Percentiles rank a stretch among this genome's conserved stretches.
Evolutionary conservation across 2,329 filamentous ascomycete species (phyloP).

Genomic region (Pseudogymnoascus sp.): DNA sequence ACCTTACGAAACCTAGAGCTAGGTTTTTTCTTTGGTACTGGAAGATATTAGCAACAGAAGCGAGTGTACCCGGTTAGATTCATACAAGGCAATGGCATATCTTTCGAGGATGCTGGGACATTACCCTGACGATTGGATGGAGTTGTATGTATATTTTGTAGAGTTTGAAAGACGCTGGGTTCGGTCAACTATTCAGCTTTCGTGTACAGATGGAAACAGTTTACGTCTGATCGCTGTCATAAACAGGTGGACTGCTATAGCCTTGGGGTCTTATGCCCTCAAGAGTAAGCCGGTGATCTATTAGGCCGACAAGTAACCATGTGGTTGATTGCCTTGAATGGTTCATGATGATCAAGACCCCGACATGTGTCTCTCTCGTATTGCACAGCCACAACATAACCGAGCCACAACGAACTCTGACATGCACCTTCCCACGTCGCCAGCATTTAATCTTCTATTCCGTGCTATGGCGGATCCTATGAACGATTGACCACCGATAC

Average conservation of each 20-base stretch:
- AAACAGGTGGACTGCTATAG: background rate
- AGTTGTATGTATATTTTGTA: background rate
- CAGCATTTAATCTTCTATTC: too few relatives aligned
- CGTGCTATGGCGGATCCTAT: too few relatives aligned
- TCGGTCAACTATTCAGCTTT: background rate
- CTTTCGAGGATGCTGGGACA: background rate
- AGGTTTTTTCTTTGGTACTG: background rate
- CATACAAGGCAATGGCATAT: background rate
- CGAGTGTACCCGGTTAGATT: background rate
- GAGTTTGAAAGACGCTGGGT: background rate
- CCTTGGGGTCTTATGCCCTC: background rate
- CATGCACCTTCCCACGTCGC: too few relatives aligned
- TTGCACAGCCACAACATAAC: background rate
- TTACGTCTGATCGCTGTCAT: background rate
- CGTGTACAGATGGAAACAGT: background rate
- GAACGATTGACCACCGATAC: too few relatives aligned
- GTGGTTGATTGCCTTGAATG: background rate
- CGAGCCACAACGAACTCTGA: background rate
- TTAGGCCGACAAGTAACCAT: background rate
- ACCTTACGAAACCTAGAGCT: background rate
- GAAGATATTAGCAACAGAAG: background rate
- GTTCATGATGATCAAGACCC: background rate
- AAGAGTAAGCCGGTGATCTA: background rate
- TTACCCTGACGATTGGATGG: background rate
- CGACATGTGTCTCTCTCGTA: background rate